phyloP scores from a whole-genome alignment of 208 protist genomes.

The Leishmania aethiopica region DNA sequence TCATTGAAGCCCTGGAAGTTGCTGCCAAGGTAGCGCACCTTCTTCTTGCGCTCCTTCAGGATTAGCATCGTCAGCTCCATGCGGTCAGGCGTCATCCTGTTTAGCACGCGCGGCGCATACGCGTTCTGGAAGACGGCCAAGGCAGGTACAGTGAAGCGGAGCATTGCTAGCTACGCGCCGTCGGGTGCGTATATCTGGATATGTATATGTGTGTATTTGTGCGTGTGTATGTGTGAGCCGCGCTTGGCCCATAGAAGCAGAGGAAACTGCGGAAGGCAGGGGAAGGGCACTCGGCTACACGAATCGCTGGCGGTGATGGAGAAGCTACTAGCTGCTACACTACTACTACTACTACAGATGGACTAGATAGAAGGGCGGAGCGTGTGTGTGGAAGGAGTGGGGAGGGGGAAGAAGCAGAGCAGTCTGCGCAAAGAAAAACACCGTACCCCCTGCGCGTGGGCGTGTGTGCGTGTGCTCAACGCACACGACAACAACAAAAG shows the following conservation, averaged over 20 bases:
- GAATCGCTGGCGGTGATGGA: background rate
- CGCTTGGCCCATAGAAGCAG: background rate
- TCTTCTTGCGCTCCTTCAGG: conserved; percentile 80
- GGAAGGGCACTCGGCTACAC: background rate
- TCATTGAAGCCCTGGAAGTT: conserved; percentile 71
- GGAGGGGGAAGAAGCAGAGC: background rate
- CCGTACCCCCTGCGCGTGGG: background rate
- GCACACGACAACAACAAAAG: background rate
- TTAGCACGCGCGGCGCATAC: conserved; percentile 65
- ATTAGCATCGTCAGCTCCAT: conserved; percentile 65
- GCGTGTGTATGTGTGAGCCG: background rate
- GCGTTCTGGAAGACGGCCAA: conserved; percentile 47
- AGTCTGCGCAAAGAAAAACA: background rate
- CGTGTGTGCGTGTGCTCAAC: background rate
- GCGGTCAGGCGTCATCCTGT: conserved; percentile 61
- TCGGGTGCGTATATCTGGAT: background rate
- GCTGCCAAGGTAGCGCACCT: conserved; percentile 70
- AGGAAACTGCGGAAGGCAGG: background rate
- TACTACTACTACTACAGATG: conserved; percentile 1
- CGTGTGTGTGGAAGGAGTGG: background rate
- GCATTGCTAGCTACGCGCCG: conserved; percentile 9
- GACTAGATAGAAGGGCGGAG: background rate
- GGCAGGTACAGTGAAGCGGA: conserved; percentile 14
- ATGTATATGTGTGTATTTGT: background rate
- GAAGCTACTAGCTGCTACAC: background rate